Evolutionary conservation across 441 rosid genomes (phyloP).

Genomic region (Bruguiera hainesii): DNA sequence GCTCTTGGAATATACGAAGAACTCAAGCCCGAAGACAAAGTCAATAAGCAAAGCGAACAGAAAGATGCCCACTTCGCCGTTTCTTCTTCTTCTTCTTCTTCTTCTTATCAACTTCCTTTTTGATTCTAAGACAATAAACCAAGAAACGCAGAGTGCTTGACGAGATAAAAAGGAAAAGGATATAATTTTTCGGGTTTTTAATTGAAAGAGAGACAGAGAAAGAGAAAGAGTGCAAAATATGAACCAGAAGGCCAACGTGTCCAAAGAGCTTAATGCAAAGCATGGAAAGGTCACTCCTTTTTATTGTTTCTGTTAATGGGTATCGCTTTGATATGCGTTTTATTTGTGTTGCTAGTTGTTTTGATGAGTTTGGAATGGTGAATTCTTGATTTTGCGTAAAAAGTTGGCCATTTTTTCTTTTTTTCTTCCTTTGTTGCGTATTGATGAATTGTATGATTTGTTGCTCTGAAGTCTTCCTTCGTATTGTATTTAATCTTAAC

Average conservation of each 20-base stretch:
- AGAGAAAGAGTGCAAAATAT: constrained; percentile 24
- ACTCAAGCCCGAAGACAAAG: constrained; percentile 19
- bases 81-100: constrained; percentile 20
- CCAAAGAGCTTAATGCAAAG: constrained; percentile 93
- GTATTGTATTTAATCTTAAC: no score
- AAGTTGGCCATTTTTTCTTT: no score
- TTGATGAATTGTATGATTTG: no score
- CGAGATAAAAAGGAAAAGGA: background rate
- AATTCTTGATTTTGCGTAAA: no score
- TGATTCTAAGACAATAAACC: constrained; percentile 12
- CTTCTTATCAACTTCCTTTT: constrained; percentile 10
- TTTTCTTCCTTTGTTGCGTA: no score
- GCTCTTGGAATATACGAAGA: constrained; percentile 19
- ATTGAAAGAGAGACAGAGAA: background rate
- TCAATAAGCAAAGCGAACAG: constrained; percentile 8
- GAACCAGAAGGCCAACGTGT: constrained; percentile 98
- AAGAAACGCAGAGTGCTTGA: background rate
- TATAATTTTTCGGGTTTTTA: constrained; percentile 1
- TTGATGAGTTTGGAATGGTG: background rate
- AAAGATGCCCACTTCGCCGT: constrained; percentile 32
- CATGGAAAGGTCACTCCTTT: constrained; percentile 63
- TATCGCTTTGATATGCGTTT: background rate
- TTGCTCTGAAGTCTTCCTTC: no score
- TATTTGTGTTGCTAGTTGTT: background rate
- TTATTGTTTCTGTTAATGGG: background rate